Base-by-base conservation (phyloP, 2,329 filamentous ascomycete species). In the Penicillium sclerotigenum region DNA sequence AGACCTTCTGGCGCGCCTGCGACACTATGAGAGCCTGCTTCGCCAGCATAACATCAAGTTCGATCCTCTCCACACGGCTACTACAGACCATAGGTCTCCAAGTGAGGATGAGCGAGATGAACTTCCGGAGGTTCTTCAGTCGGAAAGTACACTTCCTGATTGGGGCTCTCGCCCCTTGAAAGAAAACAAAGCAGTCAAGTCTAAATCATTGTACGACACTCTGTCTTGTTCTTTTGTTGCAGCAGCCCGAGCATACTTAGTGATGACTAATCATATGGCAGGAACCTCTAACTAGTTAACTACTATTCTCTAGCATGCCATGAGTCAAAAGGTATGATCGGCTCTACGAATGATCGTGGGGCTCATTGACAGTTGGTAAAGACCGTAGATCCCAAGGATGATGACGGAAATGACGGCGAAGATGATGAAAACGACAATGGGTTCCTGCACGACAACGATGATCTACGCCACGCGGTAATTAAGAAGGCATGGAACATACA, bases 401-500 rank as follows among this genome's bases (percentile, higher is more conserved):
- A 18, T 4, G 40, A 18, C 2, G 16, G 2, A 42, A 28, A 28
- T n/a, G 22, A 42, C 3, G 40, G 9, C 14, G 24, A 42, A n/a
- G 24, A 18, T 1, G 41, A 28, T 18, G 14, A 18, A 18, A 43
- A 20, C 5, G 41, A 29, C 41, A 14, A 1, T 0, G 41, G 41
- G 11, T 43, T 43, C 6, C n/a, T 43, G 10, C 10, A 14, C n/a
- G 26, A 29, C 16, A 43, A 43, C n/a, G 41, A 29, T 29, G 5
- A 43, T 14, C 0, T 43, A 11, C 26, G 41, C 26, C 41, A 29
- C 1, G 41, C 41, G 0, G 26, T 43, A 0, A 43, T 43, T 2
- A 43, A 43, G 26, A 43, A 29, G n/a, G 41, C 41, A 20, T 43
- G 41, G 26, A 43, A 29, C 24, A 43, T 43, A 43, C 5, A 16